Evolutionary conservation across 1,284 basidiomycete genomes (phyloP), one percentile per base, ranked within the genome.

Genomic region (Mycosarcoma maydis): DNA sequence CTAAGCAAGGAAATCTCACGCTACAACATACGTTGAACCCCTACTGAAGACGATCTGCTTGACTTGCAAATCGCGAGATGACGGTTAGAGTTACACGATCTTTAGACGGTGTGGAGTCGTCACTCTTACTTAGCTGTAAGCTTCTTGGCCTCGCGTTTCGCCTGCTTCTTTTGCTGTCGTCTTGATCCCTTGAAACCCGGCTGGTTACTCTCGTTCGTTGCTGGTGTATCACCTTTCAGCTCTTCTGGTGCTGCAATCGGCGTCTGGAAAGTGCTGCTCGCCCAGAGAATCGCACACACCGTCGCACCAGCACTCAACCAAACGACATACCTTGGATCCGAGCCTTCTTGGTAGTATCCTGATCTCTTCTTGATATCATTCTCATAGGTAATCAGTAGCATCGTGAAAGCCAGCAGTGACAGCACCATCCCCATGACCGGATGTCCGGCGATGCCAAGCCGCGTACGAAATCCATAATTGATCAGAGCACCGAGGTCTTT

Each of bases 281-380:
- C 56, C 64, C 64, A 67, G 8, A 59, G 19, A 22, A 67, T 46
- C 4, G 64, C 64, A 20, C 49, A 60, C 33, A 66, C 36, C 1
- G 50, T 30, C 14, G 52, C 52, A 4, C 37, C 20, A 14, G 39
- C 43, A 33, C 52, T 67, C 27, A 61, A 36, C 17, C 30, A 45
- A 7, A 68, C 58, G 41, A 56, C 36, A 13, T 36, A 50, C 20
- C 65, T 33, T 40, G 65, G 57, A 38, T 68, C 65, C 19, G 53
- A 36, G 7, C 33, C 47, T 13, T 68, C 65, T 27, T 11, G n/a
- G 19, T 68, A 68, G 22, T 61, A 68, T 1, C 65, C 65, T 3
- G 43, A 40, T 8, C 65, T 32, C 52, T 61, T 68, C 48, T 50
- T 56, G 38, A 68, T 60, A 32, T 68, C 65, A 27, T 61, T 68